Percentiles rank a stretch among this genome's conserved stretches.
These are phyloP conservation scores for Austroboletus niveus DNA, from an alignment of 1,284 basidiomycete species.

Conservation along the genomic window DNA sequence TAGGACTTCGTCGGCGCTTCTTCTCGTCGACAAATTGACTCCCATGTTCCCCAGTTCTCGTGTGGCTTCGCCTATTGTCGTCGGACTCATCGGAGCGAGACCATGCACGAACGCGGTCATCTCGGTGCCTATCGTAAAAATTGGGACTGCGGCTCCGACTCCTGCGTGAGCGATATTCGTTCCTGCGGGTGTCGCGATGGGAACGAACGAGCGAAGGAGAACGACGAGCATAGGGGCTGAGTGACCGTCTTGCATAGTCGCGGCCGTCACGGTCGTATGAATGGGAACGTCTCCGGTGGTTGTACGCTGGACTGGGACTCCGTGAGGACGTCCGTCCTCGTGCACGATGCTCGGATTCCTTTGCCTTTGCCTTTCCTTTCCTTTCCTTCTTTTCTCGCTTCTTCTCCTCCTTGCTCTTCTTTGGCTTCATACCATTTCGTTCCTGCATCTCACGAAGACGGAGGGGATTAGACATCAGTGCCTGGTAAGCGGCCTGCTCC, in stretches of 20 bases:
- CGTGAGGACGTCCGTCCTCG: constrained; percentile 38
- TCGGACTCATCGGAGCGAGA: constrained; percentile 50
- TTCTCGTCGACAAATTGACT: constrained; percentile 27
- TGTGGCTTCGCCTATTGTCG: constrained; percentile 32
- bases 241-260: constrained; percentile 32
- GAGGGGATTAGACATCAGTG: constrained; percentile 88
- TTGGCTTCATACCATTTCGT: constrained; percentile 69
- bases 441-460: constrained; percentile 82
- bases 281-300: constrained; percentile 32
- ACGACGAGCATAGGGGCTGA: constrained; percentile 39
- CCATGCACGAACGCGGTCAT: constrained; percentile 33
- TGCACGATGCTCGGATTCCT: constrained; percentile 29
- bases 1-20: constrained; percentile 51
- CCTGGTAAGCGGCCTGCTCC: constrained; percentile 90
- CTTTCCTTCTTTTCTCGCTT: constrained; percentile 58
- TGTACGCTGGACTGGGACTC: constrained; percentile 35
- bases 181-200: constrained; percentile 24
- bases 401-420: constrained; percentile 74
- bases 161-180: constrained; percentile 26
- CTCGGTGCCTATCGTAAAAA: constrained; percentile 24
- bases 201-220: constrained; percentile 36
- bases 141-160: constrained; percentile 32
- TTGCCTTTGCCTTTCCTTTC: constrained; percentile 48
- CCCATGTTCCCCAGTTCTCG: constrained; percentile 20
- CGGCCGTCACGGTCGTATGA: constrained; percentile 37